Conservation (phyloP, 805 yeast genomes). For the Yamadazyma insecticola region DNA sequence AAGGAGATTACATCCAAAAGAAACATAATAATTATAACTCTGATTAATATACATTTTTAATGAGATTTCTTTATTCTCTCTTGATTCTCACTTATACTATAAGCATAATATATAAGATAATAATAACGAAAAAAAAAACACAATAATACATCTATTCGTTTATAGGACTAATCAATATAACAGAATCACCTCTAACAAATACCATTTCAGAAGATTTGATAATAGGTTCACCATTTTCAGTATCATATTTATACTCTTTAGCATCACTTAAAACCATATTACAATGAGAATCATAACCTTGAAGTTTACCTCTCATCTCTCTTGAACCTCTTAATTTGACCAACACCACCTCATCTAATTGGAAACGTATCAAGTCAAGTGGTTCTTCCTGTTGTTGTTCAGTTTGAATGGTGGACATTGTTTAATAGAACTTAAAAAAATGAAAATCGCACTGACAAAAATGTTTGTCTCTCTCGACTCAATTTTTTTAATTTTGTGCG, state of each 20-base stretch:
- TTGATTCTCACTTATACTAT: too few relatives aligned
- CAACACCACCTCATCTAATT: constrained; percentile 79
- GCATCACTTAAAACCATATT: constrained; percentile 94
- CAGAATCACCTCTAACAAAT: constrained; percentile 97
- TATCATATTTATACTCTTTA: constrained; percentile 70
- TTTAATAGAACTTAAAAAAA: background rate
- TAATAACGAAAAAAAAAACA: too few relatives aligned
- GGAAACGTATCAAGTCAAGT: constrained; percentile 80
- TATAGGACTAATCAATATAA: constrained; percentile 65
- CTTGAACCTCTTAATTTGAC: constrained; percentile 93
- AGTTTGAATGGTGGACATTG: constrained; percentile 30
- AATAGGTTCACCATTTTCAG: constrained; percentile 40
- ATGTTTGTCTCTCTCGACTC: too few relatives aligned
- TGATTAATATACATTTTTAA: too few relatives aligned
- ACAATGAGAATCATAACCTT: constrained; percentile 95
- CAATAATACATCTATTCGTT: constrained; percentile 11
- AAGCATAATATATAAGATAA: too few relatives aligned
- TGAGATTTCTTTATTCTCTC: too few relatives aligned
- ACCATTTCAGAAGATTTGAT: constrained; percentile 76
- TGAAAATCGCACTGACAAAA: background rate
- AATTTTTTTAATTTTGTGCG: too few relatives aligned
- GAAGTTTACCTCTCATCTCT: constrained; percentile 84
- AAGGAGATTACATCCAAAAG: too few relatives aligned
- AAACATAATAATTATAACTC: too few relatives aligned
- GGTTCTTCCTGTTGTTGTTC: constrained; percentile 57